phyloP scores from a whole-genome alignment of 805 yeast genomes.

The Yarrowia yakushimensis region DNA sequence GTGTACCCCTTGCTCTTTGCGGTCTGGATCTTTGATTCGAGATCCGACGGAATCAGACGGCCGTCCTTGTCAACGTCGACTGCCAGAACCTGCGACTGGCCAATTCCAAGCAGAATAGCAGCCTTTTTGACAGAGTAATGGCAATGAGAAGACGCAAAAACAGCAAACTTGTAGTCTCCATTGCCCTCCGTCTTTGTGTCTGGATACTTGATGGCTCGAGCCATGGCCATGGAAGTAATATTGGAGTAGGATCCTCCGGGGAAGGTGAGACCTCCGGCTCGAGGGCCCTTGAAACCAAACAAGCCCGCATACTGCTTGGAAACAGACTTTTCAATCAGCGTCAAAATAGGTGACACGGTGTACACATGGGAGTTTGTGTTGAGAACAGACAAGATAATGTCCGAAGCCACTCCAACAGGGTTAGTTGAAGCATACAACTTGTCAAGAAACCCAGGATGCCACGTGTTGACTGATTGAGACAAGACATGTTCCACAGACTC shows the following conservation, averaged over 20 bases:
- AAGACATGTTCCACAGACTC: slow-evolving; percentile 54
- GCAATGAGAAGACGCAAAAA: slow-evolving; percentile 67
- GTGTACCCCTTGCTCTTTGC: slow-evolving; percentile 55
- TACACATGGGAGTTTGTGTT: slow-evolving; percentile 84
- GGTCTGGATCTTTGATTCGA: slow-evolving; percentile 46
- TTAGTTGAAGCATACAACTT: slow-evolving; percentile 82
- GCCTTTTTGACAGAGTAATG: slow-evolving; percentile 81
- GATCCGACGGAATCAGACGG: slow-evolving; percentile 48
- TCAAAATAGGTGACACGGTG: slow-evolving; percentile 77
- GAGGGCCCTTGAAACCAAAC: slow-evolving; percentile 53
- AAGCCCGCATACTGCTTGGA: slow-evolving; percentile 63
- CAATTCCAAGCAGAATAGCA: slow-evolving; percentile 72
- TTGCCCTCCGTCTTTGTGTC: slow-evolving; percentile 66
- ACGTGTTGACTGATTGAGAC: slow-evolving; percentile 69
- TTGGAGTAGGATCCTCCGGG: slow-evolving; percentile 89
- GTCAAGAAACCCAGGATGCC: slow-evolving; percentile 85
- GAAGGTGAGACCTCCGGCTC: slow-evolving; percentile 79
- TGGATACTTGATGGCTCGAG: slow-evolving; percentile 63
- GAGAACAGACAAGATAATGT: slow-evolving; percentile 59
- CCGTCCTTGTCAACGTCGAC: slow-evolving; percentile 58
- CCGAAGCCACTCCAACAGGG: slow-evolving; percentile 77
- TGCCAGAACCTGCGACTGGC: slow-evolving; percentile 58
- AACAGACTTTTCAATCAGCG: slow-evolving; percentile 68
- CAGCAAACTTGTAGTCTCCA: slow-evolving; percentile 52
- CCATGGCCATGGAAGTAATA: slow-evolving; percentile 72